These are phyloP conservation scores for Chalciporus sphaerocephalus DNA, from an alignment of 768 basidiomycete species.

Conservation along the genomic window DNA sequence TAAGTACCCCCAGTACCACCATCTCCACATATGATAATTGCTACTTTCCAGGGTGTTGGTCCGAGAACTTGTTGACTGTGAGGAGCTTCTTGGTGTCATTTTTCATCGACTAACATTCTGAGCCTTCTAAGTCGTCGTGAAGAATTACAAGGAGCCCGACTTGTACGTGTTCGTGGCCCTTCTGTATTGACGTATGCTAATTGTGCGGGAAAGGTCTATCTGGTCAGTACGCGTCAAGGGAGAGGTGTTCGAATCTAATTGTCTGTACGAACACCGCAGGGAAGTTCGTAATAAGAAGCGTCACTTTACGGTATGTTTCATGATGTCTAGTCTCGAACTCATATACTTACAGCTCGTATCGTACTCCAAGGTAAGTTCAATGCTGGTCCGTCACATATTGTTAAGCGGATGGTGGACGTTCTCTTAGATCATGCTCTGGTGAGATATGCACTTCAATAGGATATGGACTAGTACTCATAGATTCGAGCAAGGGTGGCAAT, in stretches of 20 bases:
- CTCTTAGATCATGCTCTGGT: constrained; percentile 85
- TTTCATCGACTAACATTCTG: background rate
- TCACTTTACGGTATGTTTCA: constrained; percentile 69
- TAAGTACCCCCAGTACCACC: constrained; percentile 19
- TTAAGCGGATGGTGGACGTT: constrained; percentile 5
- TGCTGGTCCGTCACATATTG: background rate
- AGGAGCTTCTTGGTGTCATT: constrained; percentile 16
- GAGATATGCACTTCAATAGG: constrained; percentile 18
- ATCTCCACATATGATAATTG: constrained; percentile 4
- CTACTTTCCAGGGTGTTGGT: constrained; percentile 54
- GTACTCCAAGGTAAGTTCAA: constrained; percentile 70
- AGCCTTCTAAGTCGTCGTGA: constrained; percentile 57
- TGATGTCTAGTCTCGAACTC: background rate
- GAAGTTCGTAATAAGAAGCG: constrained; percentile 84
- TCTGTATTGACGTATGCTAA: constrained; percentile 7
- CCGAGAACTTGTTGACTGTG: constrained; percentile 74
- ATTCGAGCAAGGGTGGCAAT: constrained; percentile 76
- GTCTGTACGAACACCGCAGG: constrained; percentile 42
- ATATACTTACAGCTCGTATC: constrained; percentile 23
- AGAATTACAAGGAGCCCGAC: constrained; percentile 69
- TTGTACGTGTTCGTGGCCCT: constrained; percentile 46
- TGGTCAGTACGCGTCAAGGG: constrained; percentile 54
- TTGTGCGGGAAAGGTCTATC: constrained; percentile 54
- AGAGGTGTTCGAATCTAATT: constrained; percentile 22
- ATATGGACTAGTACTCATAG: background rate